Evolutionary conservation across 495 filamentous ascomycete species (phyloP), one percentile per base, ranked within the genome.

Genomic region (Venustampulla echinocandica): DNA sequence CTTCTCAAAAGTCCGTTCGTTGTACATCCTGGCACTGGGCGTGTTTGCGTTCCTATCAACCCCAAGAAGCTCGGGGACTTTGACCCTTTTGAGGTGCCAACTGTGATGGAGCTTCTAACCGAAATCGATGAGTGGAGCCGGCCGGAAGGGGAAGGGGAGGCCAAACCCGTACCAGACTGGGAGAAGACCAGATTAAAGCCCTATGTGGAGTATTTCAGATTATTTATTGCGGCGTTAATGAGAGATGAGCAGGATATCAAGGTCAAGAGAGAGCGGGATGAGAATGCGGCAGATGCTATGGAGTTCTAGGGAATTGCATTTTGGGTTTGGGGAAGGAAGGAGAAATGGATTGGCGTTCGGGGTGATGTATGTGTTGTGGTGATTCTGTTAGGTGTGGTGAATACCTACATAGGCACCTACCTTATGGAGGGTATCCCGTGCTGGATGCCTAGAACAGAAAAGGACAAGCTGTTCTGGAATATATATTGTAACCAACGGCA

Each of bases 1-100:
- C 75, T 98, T 70, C 76, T 98, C 36, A 98, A 98, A 60, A 85
- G 79, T 50, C 92, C 92, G 2, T 98, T 98, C 54, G 90, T 95
- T 46, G 81, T 98, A 23, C 92, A 98, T 68, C 92, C 92, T 0
- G 87, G 85, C 4, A 98, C 93, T 0, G 93, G 90, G 0, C 69
- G 89, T 42, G 82, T 98, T 17, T 98, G 92, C 67, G 93, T 98
- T 38, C 92, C 92, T 10, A 96, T 98, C 56, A 85, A 95, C 59
- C 69, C 75, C 11, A 63, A 68, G 18, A 60, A 71, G 17, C 63
- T 80, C 46, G 85, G 92, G 30, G 70, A 79, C 1, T 98, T 98
- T 53, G 87, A 97, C 56, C 92, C 92, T 19, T 66, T 92, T 6
- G 68, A 66, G 4, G 90, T 96, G 37, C 92, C 92, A 4, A 97